Base-by-base conservation (phyloP, 805 yeast species). In the Saccharomyces jurei region DNA sequence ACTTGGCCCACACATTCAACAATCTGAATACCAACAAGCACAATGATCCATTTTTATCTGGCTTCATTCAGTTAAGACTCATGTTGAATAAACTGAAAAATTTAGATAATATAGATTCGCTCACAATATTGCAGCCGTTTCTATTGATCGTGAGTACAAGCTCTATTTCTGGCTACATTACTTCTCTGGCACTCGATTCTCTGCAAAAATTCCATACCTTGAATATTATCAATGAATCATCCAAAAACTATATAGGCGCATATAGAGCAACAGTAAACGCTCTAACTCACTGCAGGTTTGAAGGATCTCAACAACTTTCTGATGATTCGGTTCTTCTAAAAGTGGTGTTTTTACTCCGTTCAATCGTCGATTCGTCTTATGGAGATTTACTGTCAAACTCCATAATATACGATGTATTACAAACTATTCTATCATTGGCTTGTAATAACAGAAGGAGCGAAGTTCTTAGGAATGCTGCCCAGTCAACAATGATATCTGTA, bases 201-300 rank as follows among this genome's bases (percentile, higher is more conserved):
- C 71, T 94, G 14, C 76, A 85, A 41, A 89, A 87, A 69, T 81
- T 94, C 61, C 71, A 92, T 52, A 78, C 80, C 46, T 86, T 87
- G 67, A 81, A 78, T 14, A 81, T 94, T 31, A 77, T 94, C n/a
- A 74, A 80, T 21, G 66, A 65, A 9, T 63, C 71, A 1, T 81
- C 89, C 4, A 72, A 75, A 30, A 84, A 86, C 54, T 89, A 87
- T 63, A 77, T 87, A 50, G 80, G 85, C 9, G 80, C 71, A 1
- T 63, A 63, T 81, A 57, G 81, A 54, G 73, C 69, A 52, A 63
- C 68, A 6, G 71, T 76, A 50, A 72, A 71, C 31, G 81, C 97
- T 0, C 77, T 94, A 58, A 88, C 98, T 0, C 96, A 89, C 67
- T 94, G 98, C 71, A 81, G 96, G 49, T 94, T 94, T 67, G 97